Percentiles rank a stretch among this genome's conserved stretches.
These are phyloP conservation scores for Paramecium octaurelia DNA, from an alignment of 73 alveolate species.

Conservation along the genomic window DNA sequence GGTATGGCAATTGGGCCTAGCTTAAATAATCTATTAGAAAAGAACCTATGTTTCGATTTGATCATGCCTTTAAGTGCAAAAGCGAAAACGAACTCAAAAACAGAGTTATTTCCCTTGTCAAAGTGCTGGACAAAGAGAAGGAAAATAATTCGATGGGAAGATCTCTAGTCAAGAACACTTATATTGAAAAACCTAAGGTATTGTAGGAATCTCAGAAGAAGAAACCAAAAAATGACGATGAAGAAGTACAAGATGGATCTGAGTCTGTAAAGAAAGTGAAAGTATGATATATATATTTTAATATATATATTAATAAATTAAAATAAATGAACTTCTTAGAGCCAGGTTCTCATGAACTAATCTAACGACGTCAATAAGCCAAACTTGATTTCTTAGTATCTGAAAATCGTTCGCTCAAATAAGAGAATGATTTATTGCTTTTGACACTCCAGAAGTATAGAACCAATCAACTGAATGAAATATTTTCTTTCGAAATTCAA, in stretches of 20 bases:
- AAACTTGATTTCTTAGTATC: neutral
- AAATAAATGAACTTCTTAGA: neutral
- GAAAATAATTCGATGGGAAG: conserved; percentile 36
- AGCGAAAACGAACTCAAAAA: conserved; percentile 92
- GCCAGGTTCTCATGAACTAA: neutral
- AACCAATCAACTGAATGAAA: neutral
- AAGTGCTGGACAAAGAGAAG: conserved; percentile 91
- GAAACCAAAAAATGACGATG: neutral
- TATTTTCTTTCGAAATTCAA: neutral
- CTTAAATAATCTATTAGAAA: conserved; percentile 84
- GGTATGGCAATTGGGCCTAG: conserved; percentile 97
- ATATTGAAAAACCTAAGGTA: conserved; percentile 27
- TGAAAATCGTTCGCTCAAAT: neutral
- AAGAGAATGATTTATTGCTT: neutral
- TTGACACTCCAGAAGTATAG: neutral
- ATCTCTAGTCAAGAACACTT: neutral
- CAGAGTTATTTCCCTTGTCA: conserved; percentile 92
- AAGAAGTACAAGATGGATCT: neutral
- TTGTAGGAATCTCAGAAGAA: neutral
- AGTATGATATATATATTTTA: neutral
- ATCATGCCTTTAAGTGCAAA: conserved; percentile 93
- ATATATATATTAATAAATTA: neutral
- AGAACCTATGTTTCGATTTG: conserved; percentile 89
- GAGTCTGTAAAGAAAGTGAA: conserved; percentile 12
- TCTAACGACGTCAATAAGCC: neutral